Evolutionary conservation across 352 stramenopile species (phyloP).

Genomic region (Phytophthora pluvialis): DNA sequence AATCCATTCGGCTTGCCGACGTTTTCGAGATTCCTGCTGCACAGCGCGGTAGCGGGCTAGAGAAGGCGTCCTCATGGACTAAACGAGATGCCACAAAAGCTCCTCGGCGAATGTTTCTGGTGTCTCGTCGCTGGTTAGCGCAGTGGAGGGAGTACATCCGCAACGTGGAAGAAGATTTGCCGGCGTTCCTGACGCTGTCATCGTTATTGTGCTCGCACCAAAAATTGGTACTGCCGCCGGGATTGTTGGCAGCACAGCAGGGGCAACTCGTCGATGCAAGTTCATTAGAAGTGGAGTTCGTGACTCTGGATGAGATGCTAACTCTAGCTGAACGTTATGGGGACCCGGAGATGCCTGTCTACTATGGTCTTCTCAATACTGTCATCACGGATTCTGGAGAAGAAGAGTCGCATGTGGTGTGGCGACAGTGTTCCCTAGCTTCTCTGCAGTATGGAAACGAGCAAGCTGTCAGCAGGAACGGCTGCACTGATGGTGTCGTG

Average conservation of each 20-base stretch:
- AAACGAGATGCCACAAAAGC: constrained; percentile 18
- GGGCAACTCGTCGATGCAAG: constrained; percentile 47
- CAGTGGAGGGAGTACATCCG: constrained; percentile 80
- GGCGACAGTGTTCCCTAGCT: constrained; percentile 54
- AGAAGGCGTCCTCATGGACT: constrained; percentile 32
- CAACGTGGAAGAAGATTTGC: constrained; percentile 55
- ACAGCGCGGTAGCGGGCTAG: constrained; percentile 25
- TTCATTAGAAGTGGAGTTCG: constrained; percentile 64
- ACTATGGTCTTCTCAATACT: constrained; percentile 50
- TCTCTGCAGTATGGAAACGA: constrained; percentile 42
- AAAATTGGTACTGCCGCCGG: constrained; percentile 61
- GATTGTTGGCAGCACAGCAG: constrained; percentile 48
- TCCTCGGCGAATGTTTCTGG: constrained; percentile 58
- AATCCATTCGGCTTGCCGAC: constrained; percentile 48
- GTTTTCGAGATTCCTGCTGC: constrained; percentile 49
- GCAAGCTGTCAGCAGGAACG: constrained; percentile 17
- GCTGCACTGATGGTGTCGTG: constrained; percentile 36
- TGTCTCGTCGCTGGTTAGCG: constrained; percentile 61
- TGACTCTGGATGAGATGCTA: constrained; percentile 65
- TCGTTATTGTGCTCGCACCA: constrained; percentile 58
- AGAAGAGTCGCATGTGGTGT: constrained; percentile 38
- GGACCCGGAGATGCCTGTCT: constrained; percentile 49
- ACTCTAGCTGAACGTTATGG: constrained; percentile 67
- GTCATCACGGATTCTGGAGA: constrained; percentile 11
- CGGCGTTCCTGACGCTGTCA: constrained; percentile 38